A percentile compares a stretch with the other conserved stretches of the same genome.
These are phyloP conservation scores for Fusarium lateritium DNA, from an alignment of 2,329 filamentous ascomycete species.

Conservation along the genomic window DNA sequence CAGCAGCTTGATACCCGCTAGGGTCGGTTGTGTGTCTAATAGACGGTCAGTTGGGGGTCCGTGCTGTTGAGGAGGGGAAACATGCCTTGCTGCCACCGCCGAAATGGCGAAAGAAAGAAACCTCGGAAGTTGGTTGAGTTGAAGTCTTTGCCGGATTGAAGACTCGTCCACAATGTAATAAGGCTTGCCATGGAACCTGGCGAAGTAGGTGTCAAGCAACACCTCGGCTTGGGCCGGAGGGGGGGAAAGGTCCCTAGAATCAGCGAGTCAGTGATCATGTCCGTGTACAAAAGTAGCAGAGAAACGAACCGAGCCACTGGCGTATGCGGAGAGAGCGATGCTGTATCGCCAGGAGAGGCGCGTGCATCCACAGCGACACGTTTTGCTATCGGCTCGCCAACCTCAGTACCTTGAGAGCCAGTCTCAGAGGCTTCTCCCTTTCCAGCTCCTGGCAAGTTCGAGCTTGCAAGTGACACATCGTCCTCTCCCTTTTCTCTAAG, in stretches of 20 bases:
- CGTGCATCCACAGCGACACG: conserved; percentile 57
- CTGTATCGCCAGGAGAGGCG: conserved; percentile 46
- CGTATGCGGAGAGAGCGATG: conserved; percentile 47
- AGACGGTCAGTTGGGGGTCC: conserved; percentile 5
- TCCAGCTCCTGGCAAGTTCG: conserved; percentile 30
- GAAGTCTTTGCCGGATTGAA: conserved; percentile 78
- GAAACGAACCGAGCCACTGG: conserved; percentile 45
- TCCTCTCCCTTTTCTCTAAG: conserved; percentile 76
- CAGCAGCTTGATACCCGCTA: conserved; percentile 76
- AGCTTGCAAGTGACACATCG: conserved; percentile 44
- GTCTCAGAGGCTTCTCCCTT: conserved; percentile 50
- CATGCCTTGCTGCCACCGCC: conserved; percentile 73
- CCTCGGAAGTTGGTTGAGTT: conserved; percentile 74
- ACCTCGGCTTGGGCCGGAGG: conserved; percentile 69
- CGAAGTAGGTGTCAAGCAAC: conserved; percentile 84
- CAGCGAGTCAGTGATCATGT: conserved; percentile 25
- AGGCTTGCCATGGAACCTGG: conserved; percentile 83
- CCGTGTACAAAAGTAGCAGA: background rate
- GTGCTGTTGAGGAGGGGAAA: background rate
- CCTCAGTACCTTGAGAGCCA: conserved; percentile 33
- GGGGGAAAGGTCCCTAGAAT: conserved; percentile 61
- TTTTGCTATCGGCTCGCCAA: conserved; percentile 59
- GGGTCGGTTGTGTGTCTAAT: conserved; percentile 76
- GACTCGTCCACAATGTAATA: conserved; percentile 87
- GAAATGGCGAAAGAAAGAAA: conserved; percentile 71